Base-by-base conservation (phyloP, 2,329 filamentous ascomycete genomes). In the Zasmidium angulare region DNA sequence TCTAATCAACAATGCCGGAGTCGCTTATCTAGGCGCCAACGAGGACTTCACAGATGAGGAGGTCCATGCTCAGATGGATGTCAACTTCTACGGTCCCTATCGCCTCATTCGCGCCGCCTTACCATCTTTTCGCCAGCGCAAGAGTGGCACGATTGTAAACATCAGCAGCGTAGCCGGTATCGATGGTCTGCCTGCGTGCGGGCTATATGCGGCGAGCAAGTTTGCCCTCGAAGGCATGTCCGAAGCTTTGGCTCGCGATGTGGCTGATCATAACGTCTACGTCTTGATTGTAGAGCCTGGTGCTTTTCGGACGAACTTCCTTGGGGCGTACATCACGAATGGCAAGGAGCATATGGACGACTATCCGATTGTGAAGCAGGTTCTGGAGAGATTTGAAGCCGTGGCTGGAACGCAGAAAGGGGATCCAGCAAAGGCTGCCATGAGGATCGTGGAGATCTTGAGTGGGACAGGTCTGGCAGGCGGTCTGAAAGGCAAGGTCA, bases 1-100 rank as follows among this genome's bases (percentile, higher is more conserved):
- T 0, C 75, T 86, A 0, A 69, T 87, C 58, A 86, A 86, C 71
- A 86, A 87, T 55, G 84, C 81, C 0, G 83, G 80, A 23, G 76
- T 72, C 31, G 65, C 68, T 14, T 80, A 55, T 17, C 19, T 59
- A 10, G 56, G 56, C 50, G 51, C 56, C 24, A 51, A 55, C 3
- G 56, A 59, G 21, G 56, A 59, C 21, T 59, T 51, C 46, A 51
- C 51, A 21, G 62, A 63, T 49, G 48, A 53, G 2, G 63, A 67
- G 48, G 60, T 63, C 17, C 53, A 58, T 20, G 57, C 60, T 2
- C 66, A 68, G 51, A 62, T 68, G 56, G 63, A 66, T 12, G 63
- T 61, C 17, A 68, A 67, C 40, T 57, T 68, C 61, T 66, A 64
- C 29, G 65, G 66, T 12, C 58, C 65, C 11, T 56, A 66, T 4